A percentile compares a stretch with the other conserved stretches of the same genome.
Conservation (phyloP, 371 early-diverging fungal species). For the Umbelopsis sp. region DNA sequence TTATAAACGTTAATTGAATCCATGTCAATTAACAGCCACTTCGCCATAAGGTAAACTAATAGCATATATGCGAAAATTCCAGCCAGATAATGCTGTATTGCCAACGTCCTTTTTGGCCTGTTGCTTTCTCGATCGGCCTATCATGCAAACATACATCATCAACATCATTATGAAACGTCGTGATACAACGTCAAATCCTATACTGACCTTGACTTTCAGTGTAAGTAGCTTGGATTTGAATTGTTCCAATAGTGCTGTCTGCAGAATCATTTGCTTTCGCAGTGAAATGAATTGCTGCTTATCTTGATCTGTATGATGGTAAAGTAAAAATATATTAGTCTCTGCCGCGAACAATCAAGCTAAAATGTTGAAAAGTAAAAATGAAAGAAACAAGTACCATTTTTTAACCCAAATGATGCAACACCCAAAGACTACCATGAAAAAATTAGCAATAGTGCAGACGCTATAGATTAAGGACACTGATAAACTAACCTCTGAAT, state of each 20-base stretch:
- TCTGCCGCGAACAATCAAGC: background rate
- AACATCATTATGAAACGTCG: background rate
- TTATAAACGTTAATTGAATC: background rate
- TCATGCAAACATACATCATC: background rate
- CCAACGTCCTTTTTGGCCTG: background rate
- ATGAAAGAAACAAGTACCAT: background rate
- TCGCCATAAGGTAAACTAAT: background rate
- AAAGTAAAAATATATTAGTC: background rate
- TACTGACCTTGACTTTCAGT: background rate
- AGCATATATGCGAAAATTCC: constrained; percentile 1
- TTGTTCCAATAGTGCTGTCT: background rate
- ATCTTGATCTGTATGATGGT: background rate
- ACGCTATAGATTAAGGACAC: background rate
- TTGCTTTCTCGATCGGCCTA: background rate
- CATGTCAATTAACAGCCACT: background rate
- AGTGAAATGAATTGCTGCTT: background rate
- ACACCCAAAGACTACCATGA: background rate
- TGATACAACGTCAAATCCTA: background rate
- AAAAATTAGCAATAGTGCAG: background rate
- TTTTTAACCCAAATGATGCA: background rate
- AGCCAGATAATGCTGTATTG: background rate
- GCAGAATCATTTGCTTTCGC: background rate
- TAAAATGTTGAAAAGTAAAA: background rate
- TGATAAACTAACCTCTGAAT: background rate
- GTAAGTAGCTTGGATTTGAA: constrained; percentile 4